Evolutionary conservation across 148 eudicot genomes (phyloP), one percentile per base, ranked within the genome.

Genomic region (Vaccinium macrocarpon): DNA sequence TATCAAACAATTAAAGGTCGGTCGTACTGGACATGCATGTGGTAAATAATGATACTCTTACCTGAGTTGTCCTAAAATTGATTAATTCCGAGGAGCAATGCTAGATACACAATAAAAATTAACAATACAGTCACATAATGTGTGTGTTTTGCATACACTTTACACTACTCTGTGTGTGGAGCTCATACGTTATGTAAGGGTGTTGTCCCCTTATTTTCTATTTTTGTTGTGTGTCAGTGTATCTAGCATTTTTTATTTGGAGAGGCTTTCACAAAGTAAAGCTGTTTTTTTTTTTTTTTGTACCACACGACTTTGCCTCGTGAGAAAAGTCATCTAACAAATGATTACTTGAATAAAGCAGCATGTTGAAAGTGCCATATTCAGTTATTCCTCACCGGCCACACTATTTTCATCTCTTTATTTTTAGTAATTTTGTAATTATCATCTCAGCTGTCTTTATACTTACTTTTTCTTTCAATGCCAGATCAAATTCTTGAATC

Each of bases 271-370:
- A 46, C 27, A 4, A 21, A 73, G 25, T 18, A 18, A 73, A 76
- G 87, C 84, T 81, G 84, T 13, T n/a, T n/a, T 10, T 46, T 13
- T n/a, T n/a, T 10, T 46, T 48, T 15, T 5, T 50, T 76, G 29
- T 68, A 82, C 61, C 82, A 82, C 82, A 64, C 77, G 84, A 51
- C 19, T 62, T 76, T 51, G 78, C 48, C 32, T 48, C 42, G 11
- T 8, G 59, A 80, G 32, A 38, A 21, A 64, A 15, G 50, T 77
- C 81, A 85, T 73, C 23, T 10, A 19, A 81, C 83, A 49, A 50
- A 79, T 71, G 27, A 79, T 85, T 59, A 73, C 73, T 74, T 72
- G 75, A 9, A 52, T 15, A 79, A 79, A 76, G 62, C 25, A 56
- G 2, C 50, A 32, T 79, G 18, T 29, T 79, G 18, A 21, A 79